Evolutionary conservation across 164 flowering plant species (phyloP).

Genomic region (Stephania yunnanensis): DNA sequence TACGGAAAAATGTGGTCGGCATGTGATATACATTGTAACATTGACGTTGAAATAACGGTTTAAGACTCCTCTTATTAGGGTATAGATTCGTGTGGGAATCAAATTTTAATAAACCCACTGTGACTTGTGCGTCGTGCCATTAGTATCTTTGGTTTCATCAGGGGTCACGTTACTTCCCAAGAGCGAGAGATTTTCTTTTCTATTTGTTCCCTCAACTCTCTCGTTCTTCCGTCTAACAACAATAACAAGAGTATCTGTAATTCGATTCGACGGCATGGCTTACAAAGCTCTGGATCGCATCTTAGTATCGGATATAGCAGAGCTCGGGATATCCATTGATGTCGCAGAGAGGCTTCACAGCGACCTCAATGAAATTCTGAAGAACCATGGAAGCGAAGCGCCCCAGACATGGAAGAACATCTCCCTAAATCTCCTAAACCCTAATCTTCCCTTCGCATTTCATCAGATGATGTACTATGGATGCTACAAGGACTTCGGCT

Average conservation of each 20-base stretch:
- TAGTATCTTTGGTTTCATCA: no score
- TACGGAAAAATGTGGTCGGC: no score
- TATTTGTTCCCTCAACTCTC: background rate
- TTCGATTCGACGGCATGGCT: background rate
- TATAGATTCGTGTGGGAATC: no score
- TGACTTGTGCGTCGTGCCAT: no score
- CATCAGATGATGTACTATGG: slow-evolving; percentile 93
- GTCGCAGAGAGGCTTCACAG: slow-evolving; percentile 39
- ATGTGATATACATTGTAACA: no score
- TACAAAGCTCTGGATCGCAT: slow-evolving; percentile 47
- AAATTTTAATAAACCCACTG: no score
- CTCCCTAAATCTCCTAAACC: slow-evolving; percentile 43
- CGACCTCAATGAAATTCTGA: slow-evolving; percentile 36
- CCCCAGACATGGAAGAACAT: slow-evolving; percentile 61
- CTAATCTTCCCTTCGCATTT: slow-evolving; percentile 65
- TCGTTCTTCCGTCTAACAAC: background rate
- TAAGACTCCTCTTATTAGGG: no score
- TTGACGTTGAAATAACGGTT: no score
- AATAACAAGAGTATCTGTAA: background rate
- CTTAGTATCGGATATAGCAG: slow-evolving; percentile 39
- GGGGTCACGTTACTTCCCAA: no score
- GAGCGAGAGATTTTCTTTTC: no score
- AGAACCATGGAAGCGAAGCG: slow-evolving; percentile 30
- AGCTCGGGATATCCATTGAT: slow-evolving; percentile 35
- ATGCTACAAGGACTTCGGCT: slow-evolving; percentile 60